Conservation (phyloP, 306 rosid genomes). For the Crataegus laevigata region DNA sequence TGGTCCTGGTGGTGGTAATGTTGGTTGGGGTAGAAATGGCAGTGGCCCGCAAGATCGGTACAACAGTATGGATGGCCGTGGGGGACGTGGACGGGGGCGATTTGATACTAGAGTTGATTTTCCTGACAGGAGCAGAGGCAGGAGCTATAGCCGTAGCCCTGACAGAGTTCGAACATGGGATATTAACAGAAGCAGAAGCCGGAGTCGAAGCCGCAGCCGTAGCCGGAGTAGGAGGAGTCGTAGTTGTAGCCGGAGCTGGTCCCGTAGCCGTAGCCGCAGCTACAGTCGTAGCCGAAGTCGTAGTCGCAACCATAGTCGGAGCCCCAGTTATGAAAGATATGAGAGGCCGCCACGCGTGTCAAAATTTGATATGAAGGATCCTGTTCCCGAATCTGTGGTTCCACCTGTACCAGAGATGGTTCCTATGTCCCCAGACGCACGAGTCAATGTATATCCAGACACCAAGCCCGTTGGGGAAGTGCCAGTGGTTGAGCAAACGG, state of each 20-base stretch:
- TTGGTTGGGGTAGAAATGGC: slow-evolving; percentile 74
- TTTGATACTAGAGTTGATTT: slow-evolving; percentile 71
- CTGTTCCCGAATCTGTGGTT: slow-evolving; percentile 24
- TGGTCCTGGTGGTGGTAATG: slow-evolving; percentile 55
- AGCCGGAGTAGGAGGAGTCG: slow-evolving; percentile 50
- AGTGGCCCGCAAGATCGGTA: slow-evolving; percentile 49
- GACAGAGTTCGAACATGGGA: slow-evolving; percentile 95
- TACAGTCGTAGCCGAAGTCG: slow-evolving; percentile 34
- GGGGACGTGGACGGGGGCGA: slow-evolving; percentile 85
- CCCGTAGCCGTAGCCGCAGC: slow-evolving; percentile 31
- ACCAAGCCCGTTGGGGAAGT: slow-evolving; percentile 22
- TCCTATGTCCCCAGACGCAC: slow-evolving; percentile 26
- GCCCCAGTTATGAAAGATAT: slow-evolving; percentile 35
- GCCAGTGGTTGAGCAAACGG: slow-evolving; percentile 23
- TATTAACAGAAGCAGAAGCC: slow-evolving; percentile 32
- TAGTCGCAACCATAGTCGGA: slow-evolving; percentile 35
- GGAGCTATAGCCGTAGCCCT: slow-evolving; percentile 84
- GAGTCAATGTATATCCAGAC: slow-evolving; percentile 23
- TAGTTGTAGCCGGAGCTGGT: slow-evolving; percentile 39
- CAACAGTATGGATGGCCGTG: slow-evolving; percentile 58
- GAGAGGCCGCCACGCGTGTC: slow-evolving; percentile 33
- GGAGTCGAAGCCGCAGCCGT: slow-evolving; percentile 32
- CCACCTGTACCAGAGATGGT: slow-evolving; percentile 30
- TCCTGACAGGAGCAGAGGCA: slow-evolving; percentile 51
- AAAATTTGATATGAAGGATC: slow-evolving; percentile 27